A percentile compares a stretch with the other conserved stretches of the same genome.
phyloP scores from a whole-genome alignment of 1,139 yeast genomes.

The Debaryomyces nepalensis region DNA sequence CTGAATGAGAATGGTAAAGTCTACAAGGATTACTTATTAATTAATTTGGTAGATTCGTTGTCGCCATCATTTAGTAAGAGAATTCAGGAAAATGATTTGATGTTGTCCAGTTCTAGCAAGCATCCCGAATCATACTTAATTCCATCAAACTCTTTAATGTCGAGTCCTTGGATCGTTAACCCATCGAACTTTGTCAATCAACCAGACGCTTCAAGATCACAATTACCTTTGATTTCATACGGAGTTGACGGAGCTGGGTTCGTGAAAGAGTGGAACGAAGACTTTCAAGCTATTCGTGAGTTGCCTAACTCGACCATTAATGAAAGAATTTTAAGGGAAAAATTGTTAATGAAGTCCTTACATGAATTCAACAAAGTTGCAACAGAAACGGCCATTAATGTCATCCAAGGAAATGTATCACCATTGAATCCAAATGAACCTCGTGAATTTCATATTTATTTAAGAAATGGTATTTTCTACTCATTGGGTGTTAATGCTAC shows the following conservation, averaged over 20 bases:
- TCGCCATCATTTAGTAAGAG: slow-evolving; percentile 56
- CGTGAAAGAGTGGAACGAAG: slow-evolving; percentile 87
- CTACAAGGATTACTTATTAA: slow-evolving; percentile 51
- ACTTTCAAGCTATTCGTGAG: slow-evolving; percentile 80
- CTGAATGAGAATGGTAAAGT: slow-evolving; percentile 42
- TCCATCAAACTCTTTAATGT: slow-evolving; percentile 63
- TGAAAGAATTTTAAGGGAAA: slow-evolving; percentile 78
- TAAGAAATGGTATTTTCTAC: slow-evolving; percentile 85
- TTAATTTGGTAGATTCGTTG: slow-evolving; percentile 54
- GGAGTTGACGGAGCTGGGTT: slow-evolving; percentile 64
- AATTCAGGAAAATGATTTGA: slow-evolving; percentile 45
- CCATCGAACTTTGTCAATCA: slow-evolving; percentile 27
- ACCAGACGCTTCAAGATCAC: slow-evolving; percentile 69
- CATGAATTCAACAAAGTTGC: slow-evolving; percentile 81
- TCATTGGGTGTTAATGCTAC: slow-evolving; percentile 78
- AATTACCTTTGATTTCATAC: slow-evolving; percentile 55
- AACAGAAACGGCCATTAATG: slow-evolving; percentile 76
- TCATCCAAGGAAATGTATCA: slow-evolving; percentile 71
- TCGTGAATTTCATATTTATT: slow-evolving; percentile 63
- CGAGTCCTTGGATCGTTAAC: slow-evolving; percentile 78
- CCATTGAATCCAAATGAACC: slow-evolving; percentile 84
- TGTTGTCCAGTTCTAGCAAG: slow-evolving; percentile 50
- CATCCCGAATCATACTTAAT: slow-evolving; percentile 59
- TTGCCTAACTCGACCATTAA: slow-evolving; percentile 60
- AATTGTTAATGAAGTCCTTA: slow-evolving; percentile 70